Evolutionary conservation across 2,329 filamentous ascomycete species (phyloP).

Genomic region (Celoporthe dispersa): DNA sequence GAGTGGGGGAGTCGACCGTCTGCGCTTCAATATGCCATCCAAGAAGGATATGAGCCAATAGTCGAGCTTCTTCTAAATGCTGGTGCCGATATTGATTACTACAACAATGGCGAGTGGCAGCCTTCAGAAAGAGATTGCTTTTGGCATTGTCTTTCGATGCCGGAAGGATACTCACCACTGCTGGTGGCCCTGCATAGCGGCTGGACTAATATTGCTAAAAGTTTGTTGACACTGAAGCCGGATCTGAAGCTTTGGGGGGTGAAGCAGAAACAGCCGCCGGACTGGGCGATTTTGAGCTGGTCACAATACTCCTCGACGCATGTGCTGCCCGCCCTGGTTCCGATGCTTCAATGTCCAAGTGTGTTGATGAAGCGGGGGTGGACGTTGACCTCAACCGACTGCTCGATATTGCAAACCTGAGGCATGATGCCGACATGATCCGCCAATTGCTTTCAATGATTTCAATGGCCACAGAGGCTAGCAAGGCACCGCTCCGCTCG

Average conservation of each 20-base stretch:
- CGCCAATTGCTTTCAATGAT: background rate
- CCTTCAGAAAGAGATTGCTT: too few species aligned
- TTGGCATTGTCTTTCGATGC: too few species aligned
- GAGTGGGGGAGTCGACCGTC: fast-evolving
- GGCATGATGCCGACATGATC: fast-evolving
- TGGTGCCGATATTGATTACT: background rate
- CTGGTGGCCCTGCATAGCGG: background rate
- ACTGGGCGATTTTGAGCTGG: background rate
- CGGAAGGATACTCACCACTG: slow-evolving; percentile 5
- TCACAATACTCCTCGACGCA: background rate
- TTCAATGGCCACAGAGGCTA: too few species aligned
- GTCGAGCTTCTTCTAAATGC: background rate
- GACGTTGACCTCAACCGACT: fast-evolving
- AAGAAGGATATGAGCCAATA: fast-evolving
- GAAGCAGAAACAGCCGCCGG: background rate
- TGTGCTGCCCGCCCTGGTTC: background rate
- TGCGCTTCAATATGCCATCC: background rate
- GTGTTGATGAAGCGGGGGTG: background rate
- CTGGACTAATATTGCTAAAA: background rate
- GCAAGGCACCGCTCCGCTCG: background rate
- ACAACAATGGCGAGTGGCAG: fast-evolving
- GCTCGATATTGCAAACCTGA: background rate
- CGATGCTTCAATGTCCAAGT: background rate
- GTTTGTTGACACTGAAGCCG: background rate
- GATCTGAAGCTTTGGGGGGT: background rate